Base-by-base conservation (phyloP, 805 yeast genomes). In the Metschnikowia arizonensis region DNA sequence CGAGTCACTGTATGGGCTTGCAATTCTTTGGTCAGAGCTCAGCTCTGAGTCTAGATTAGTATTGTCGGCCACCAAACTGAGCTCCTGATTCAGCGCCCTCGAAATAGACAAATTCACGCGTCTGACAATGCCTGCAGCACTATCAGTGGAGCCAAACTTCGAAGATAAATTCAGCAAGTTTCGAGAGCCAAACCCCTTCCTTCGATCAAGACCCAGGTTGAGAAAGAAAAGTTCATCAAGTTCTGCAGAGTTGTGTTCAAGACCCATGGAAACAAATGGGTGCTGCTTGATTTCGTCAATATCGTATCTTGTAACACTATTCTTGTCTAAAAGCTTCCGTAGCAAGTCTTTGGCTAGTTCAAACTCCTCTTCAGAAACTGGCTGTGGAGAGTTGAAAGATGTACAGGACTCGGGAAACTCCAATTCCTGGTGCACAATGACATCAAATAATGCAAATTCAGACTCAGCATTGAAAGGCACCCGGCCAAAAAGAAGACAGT, bases 391-490 rank as follows among this genome's bases (percentile, higher is more conserved):
- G 49, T 66, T 62, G 51, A 71, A 69, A 3, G 65, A 50, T 10
- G 52, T 47, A 12, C 58, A 54, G 18, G 60, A 45, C 40, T 51
- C 57, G 0, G 96, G 96, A 50, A 84, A 79, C 41, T 64, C 66
- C 24, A 87, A 62, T 1, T 72, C 72, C 30, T 81, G 74, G 43
- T 79, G 77, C 34, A 82, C 86, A 53, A 93, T 93, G 10, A 81
- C 88, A 46, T 84, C 83, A 63, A 91, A 90, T 42, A 93, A 71
- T 47, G 85, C 95, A 66, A 77, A 91, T 58, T 89, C 96, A 26
- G 87, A 81, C 39, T 82, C 89, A 0, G 90, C 96, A 59, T 83
- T 80, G 62, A 91, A 93, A 2, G 99, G 99, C 35, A 93, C 77
- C 50, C 76, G 74, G 9, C 99, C 99, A 66, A 87, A 91, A 11